Percentiles rank a stretch among this genome's conserved stretches.
Evolutionary conservation across 768 basidiomycete genomes (phyloP).

Genomic region (Pleurotus sapidus): DNA sequence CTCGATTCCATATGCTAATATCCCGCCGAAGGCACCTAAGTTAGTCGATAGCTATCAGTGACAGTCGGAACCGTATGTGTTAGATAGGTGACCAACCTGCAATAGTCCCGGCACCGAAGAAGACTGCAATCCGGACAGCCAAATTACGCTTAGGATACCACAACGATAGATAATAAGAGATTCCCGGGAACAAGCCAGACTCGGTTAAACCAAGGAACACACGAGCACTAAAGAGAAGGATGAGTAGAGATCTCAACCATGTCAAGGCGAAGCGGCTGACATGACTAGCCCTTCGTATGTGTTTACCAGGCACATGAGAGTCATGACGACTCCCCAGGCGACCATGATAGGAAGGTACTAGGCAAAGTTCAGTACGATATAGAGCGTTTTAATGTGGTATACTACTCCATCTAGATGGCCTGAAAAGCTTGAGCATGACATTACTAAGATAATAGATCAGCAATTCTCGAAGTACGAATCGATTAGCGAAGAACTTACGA

Average conservation of each 20-base stretch:
- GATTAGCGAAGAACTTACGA: constrained; percentile 13
- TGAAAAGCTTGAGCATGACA: constrained; percentile 19
- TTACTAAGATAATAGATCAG: constrained; percentile 13
- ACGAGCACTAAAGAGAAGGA: constrained; percentile 22
- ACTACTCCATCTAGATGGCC: constrained; percentile 25
- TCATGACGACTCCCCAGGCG: constrained; percentile 18
- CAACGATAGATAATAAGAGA: constrained; percentile 42
- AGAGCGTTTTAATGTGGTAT: not conserved
- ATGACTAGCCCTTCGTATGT: constrained; percentile 21
- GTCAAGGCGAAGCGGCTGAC: constrained; percentile 13
- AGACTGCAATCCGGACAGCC: constrained; percentile 49
- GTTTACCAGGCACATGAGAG: constrained; percentile 22
- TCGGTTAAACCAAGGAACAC: constrained; percentile 23
- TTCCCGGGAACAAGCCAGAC: constrained; percentile 23
- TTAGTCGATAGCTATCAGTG: not conserved
- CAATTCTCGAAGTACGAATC: not conserved
- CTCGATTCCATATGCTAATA: constrained; percentile 34
- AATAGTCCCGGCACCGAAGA: constrained; percentile 53
- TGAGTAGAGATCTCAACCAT: constrained; percentile 16
- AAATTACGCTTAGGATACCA: constrained; percentile 54
- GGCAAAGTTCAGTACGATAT: not conserved
- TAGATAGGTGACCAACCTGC: constrained; percentile 27
- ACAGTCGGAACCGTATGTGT: not conserved
- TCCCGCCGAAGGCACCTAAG: constrained; percentile 40
- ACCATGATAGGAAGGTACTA: constrained; percentile 21